Base-by-base conservation (phyloP, 1,284 basidiomycete genomes). In the Salmacisia buchloeana region DNA sequence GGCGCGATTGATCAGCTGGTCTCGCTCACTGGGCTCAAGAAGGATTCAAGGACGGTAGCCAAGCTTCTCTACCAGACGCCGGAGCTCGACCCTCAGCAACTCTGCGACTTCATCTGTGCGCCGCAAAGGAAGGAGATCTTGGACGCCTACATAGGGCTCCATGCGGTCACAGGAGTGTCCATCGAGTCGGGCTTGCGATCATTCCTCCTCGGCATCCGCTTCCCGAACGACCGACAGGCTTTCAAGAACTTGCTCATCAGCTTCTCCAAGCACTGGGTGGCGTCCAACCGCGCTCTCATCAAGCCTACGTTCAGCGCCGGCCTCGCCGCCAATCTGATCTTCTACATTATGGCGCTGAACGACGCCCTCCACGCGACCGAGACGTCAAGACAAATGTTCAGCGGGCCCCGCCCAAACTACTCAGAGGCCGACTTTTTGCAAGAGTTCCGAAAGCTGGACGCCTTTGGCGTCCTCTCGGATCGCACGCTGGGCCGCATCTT, bases 131-230 rank as follows among this genome's bases (percentile, higher is more conserved):
- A 88, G 71, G 81, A 85, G 31, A 86, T 92, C 29, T 82, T 97
- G 61, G 88, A 87, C 71, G 86, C 88, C 7, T 99, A 89, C 80
- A 83, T 97, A 60, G 90, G 91, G 73, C 86, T 86, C 63, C 96
- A 97, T 81, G 87, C 89, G 18, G 90, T 96, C 74, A 82, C 84
- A 0, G 88, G 89, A 2, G 83, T 96, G 46, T 84, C 90, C 65
- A 86, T 97, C 68, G 93, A 97, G 81, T 88, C 88, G 63, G 92
- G 93, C 3, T 83, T 98, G 62, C 86, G 96, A 41, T 85, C 89
- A 58, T 92, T 97, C 82, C 81, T 97, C 62, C 85, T 92, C 6
- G 74, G 73, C 45, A n/a, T 73, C 87, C 92, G 25, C 79, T 97
- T 60, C 85, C 89, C 73, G 80, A 92, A 38, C 87, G 91, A 15